Evolutionary conservation across 495 filamentous ascomycete genomes (phyloP).

Genomic region (Neurospora terricola): DNA sequence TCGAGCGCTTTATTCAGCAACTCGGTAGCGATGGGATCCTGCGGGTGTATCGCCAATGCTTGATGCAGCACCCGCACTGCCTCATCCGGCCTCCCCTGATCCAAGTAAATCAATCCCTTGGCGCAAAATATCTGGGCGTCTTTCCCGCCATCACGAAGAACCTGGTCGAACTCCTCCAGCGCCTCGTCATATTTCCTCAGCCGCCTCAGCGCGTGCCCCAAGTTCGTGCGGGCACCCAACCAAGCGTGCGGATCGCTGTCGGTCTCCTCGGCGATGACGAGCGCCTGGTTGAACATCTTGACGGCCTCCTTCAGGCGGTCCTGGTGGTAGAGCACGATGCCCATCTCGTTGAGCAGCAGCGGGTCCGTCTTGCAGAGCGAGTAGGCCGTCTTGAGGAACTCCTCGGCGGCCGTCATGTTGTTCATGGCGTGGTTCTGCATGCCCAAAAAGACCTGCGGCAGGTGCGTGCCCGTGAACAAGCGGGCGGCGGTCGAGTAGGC

Average conservation of each 20-base stretch:
- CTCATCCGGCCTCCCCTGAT: conserved; percentile 53
- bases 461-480: conserved; percentile 92
- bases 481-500: conserved; percentile 94
- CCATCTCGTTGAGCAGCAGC: conserved; percentile 87
- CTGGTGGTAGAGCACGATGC: conserved; percentile 89
- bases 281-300: conserved; percentile 60
- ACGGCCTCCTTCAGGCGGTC: conserved; percentile 64
- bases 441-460: conserved; percentile 91
- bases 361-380: conserved; percentile 68
- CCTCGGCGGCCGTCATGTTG: conserved; percentile 90
- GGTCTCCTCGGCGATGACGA: conserved; percentile 68
- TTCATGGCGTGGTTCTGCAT: conserved; percentile 97
- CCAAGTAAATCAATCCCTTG: conserved; percentile 65
- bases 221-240: conserved; percentile 78
- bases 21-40: conserved; percentile 66
- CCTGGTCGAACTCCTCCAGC: conserved; percentile 69
- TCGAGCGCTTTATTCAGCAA: conserved; percentile 64
- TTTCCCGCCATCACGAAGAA: conserved; percentile 64
- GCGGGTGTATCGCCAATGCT: conserved; percentile 59
- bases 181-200: conserved; percentile 59
- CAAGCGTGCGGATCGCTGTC: conserved; percentile 73
- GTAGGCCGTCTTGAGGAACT: conserved; percentile 87
- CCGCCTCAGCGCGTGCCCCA: conserved; percentile 79
- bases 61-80: conserved; percentile 62
- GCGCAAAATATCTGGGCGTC: conserved; percentile 61